Evolutionary conservation across 805 yeast species (phyloP).

Genomic region (Candida ulmi): DNA sequence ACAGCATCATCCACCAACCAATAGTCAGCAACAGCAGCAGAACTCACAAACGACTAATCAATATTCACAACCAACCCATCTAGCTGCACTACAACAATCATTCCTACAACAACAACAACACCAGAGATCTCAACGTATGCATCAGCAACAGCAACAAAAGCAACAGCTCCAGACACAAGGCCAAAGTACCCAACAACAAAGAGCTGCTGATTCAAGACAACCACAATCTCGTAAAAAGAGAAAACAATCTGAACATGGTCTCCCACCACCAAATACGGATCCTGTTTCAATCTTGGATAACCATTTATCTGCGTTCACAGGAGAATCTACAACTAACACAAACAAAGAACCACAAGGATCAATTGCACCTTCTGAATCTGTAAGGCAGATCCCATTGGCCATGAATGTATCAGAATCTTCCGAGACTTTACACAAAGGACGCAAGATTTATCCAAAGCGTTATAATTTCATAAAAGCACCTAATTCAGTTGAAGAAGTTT

Average conservation of each 20-base stretch:
- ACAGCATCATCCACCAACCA: not conserved
- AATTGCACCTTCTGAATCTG: slow-evolving; percentile 4
- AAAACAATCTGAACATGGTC: not conserved
- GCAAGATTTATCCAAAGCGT: slow-evolving; percentile 25
- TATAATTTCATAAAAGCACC: slow-evolving; percentile 38
- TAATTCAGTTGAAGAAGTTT: slow-evolving; percentile 43
- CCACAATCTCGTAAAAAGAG: slow-evolving; percentile 12
- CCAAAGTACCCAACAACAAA: slow-evolving; percentile 7
- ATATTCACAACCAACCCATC: not conserved
- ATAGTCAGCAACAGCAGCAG: slow-evolving; percentile 1
- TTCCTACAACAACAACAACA: slow-evolving; percentile 1
- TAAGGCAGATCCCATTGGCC: slow-evolving; percentile 6
- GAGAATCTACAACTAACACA: not conserved
- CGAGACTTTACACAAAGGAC: slow-evolving; percentile 10
- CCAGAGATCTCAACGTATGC: not conserved
- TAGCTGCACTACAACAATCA: not conserved
- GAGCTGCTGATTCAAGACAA: not conserved
- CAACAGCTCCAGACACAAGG: slow-evolving; percentile 2
- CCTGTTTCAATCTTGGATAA: slow-evolving; percentile 17
- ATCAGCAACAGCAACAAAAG: not conserved
- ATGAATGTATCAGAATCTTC: not conserved
- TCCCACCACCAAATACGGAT: slow-evolving; percentile 7
- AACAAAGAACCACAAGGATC: not conserved
- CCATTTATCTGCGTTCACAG: slow-evolving; percentile 3
- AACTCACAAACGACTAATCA: too few species aligned